phyloP scores from a whole-genome alignment of 371 early-diverging fungal genomes.

The Fennellomyces sp. region DNA sequence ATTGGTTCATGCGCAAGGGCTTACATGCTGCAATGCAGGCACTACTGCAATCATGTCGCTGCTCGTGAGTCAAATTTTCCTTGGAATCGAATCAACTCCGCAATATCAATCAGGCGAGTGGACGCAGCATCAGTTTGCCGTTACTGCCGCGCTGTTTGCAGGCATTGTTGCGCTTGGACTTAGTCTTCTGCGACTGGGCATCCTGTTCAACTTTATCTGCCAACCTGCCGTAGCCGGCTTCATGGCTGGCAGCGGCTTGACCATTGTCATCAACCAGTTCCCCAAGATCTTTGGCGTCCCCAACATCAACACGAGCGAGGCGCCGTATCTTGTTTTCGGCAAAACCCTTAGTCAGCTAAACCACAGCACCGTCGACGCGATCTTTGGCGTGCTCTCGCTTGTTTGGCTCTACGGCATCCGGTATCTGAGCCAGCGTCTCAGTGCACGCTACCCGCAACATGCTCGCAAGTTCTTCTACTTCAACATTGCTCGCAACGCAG shows the following conservation, averaged over 20 bases:
- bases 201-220: constrained; percentile 85
- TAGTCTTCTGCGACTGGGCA: constrained; percentile 79
- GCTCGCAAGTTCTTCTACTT: constrained; percentile 50
- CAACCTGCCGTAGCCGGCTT: constrained; percentile 76
- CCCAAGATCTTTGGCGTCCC: constrained; percentile 79
- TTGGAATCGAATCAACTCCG: constrained; percentile 42
- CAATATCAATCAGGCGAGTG: constrained; percentile 38
- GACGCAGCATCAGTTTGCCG: constrained; percentile 41
- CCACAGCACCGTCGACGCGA: constrained; percentile 59
- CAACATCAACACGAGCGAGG: constrained; percentile 64
- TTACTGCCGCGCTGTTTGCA: constrained; percentile 61
- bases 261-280: constrained; percentile 81
- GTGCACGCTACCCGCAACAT: constrained; percentile 38
- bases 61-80: constrained; percentile 65
- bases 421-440: constrained; percentile 36
- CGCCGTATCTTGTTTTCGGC: constrained; percentile 61
- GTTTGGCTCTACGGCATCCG: constrained; percentile 50
- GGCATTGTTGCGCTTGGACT: constrained; percentile 70
- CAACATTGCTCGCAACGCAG: constrained; percentile 67
- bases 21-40: constrained; percentile 16
- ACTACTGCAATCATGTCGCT: constrained; percentile 87
- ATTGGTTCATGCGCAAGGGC: neutral
- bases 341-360: constrained; percentile 53
- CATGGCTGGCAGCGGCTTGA: constrained; percentile 76
- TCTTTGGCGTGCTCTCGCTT: constrained; percentile 61